phyloP scores from a whole-genome alignment of 129 eudicot genomes.

The Cynara cardunculus region DNA sequence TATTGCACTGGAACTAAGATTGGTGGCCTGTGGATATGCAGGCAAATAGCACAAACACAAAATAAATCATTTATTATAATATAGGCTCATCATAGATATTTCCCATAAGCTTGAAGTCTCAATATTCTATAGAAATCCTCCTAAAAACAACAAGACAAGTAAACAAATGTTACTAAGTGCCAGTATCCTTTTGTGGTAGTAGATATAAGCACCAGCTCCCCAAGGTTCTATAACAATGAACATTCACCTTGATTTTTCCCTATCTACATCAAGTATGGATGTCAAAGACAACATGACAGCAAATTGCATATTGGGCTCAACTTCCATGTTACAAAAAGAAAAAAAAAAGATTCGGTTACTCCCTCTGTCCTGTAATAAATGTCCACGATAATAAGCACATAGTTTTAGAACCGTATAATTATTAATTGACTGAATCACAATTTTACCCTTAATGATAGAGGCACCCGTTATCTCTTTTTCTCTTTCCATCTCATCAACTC shows the following conservation, averaged over 20 bases:
- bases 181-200: background rate
- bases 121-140: background rate
- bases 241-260: background rate
- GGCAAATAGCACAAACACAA: background rate
- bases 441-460: background rate
- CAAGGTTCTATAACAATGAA: background rate
- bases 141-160: background rate
- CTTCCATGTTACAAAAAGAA: background rate
- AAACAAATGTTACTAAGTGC: background rate
- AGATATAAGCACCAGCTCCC: background rate
- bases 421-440: background rate
- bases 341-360: background rate
- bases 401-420: background rate
- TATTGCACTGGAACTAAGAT: background rate
- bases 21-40: no score
- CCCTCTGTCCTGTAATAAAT: background rate
- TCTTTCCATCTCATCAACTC: background rate
- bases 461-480: background rate
- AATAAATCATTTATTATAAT: no score
- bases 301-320: background rate
- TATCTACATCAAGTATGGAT: background rate
- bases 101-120: background rate
- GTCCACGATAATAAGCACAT: background rate
- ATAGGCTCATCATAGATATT: background rate
- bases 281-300: background rate